Evolutionary conservation across 2,329 filamentous ascomycete species (phyloP).

Genomic region (Talaromyces sp.): DNA sequence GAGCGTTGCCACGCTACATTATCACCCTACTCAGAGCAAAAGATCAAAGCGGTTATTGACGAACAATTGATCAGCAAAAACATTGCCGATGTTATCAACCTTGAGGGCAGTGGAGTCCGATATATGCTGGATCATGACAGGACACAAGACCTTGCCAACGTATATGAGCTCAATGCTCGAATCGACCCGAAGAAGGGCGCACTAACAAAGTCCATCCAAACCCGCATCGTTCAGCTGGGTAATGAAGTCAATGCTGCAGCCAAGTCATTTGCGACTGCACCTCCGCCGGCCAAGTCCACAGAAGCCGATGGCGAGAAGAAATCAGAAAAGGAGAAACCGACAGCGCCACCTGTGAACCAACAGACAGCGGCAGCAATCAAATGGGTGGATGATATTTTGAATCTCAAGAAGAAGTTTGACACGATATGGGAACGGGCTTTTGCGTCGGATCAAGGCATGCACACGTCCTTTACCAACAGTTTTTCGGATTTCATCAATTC

Average conservation of each 20-base stretch:
- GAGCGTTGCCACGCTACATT: constrained; percentile 81
- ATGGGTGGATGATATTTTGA: constrained; percentile 90
- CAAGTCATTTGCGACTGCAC: constrained; percentile 54
- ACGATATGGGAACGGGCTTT: constrained; percentile 72
- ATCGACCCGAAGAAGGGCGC: constrained; percentile 72
- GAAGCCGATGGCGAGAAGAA: constrained; percentile 52
- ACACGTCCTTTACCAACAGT: constrained; percentile 78
- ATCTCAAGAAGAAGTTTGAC: constrained; percentile 86
- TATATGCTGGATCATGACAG: constrained; percentile 92
- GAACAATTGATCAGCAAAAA: constrained; percentile 73
- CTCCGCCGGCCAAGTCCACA: constrained; percentile 42
- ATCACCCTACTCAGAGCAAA: constrained; percentile 66
- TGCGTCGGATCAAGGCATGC: constrained; percentile 68
- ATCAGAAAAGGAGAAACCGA: constrained; percentile 42
- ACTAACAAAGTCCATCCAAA: constrained; percentile 67
- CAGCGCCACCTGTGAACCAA: constrained; percentile 57
- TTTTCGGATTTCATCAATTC: constrained; percentile 91
- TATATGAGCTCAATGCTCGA: constrained; percentile 74
- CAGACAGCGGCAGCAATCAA: constrained; percentile 84
- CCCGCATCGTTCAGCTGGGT: constrained; percentile 74
- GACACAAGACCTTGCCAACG: constrained; percentile 69
- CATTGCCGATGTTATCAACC: constrained; percentile 74
- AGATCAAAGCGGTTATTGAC: constrained; percentile 75
- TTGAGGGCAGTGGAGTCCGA: constrained; percentile 78
- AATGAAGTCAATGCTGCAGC: constrained; percentile 71